phyloP scores from a whole-genome alignment of 495 filamentous ascomycete species.

The Xylaria longipes region DNA sequence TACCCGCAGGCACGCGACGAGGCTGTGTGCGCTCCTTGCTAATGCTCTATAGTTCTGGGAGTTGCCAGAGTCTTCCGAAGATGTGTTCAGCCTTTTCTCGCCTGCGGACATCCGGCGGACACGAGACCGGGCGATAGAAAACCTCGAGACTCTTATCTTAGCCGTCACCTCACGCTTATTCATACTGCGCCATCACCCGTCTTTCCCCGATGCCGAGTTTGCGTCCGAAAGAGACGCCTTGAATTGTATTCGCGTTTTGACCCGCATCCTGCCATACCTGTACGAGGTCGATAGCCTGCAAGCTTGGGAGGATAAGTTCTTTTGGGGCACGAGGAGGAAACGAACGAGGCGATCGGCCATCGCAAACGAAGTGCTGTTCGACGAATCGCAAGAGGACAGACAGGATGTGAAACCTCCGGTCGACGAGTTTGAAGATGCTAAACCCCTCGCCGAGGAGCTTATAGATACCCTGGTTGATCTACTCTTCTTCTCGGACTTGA shows the following conservation, averaged over 20 bases:
- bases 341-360: slow-evolving; percentile 58
- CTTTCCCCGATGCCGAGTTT: slow-evolving; percentile 85
- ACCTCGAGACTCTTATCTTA: slow-evolving; percentile 89
- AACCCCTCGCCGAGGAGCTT: slow-evolving; percentile 90
- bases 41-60: slow-evolving; percentile 83
- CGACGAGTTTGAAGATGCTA: slow-evolving; percentile 78
- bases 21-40: slow-evolving; percentile 13
- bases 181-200: slow-evolving; percentile 81
- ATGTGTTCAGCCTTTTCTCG: slow-evolving; percentile 96
- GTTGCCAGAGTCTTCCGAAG: slow-evolving; percentile 92
- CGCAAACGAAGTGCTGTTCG: slow-evolving; percentile 80
- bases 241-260: slow-evolving; percentile 92
- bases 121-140: slow-evolving; percentile 82
- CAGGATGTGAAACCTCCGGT: slow-evolving; percentile 57
- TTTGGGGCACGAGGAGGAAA: slow-evolving; percentile 82
- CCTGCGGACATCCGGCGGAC: slow-evolving; percentile 91
- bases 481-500: slow-evolving; percentile 90
- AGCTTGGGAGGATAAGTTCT: slow-evolving; percentile 89
- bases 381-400: slow-evolving; percentile 65
- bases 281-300: slow-evolving; percentile 90
- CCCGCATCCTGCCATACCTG: slow-evolving; percentile 88
- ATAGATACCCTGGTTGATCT: slow-evolving; percentile 90
- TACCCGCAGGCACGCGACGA: neutral
- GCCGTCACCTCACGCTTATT: slow-evolving; percentile 82
- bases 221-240: slow-evolving; percentile 90